These are phyloP conservation scores for Brassica hybrid DNA, from an alignment of 441 rosid genomes.

Conservation along the genomic window DNA sequence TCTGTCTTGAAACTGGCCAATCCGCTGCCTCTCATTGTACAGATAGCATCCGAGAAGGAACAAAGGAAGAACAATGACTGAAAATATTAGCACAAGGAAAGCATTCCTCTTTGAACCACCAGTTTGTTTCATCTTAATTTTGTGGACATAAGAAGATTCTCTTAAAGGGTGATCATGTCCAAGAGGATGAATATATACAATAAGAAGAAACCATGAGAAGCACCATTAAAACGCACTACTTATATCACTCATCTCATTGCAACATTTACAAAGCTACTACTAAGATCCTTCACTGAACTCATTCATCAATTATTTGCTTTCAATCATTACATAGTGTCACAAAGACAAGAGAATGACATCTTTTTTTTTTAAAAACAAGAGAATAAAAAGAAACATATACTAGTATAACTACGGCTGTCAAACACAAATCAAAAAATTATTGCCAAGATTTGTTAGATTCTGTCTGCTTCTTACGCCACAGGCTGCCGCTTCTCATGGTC, in stretches of 20 bases:
- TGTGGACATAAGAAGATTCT: background rate
- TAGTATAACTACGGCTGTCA: constrained; percentile 33
- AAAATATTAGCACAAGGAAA: background rate
- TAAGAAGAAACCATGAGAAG: background rate
- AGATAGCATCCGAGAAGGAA: background rate
- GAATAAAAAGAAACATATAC: constrained; percentile 18
- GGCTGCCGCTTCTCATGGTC: constrained; percentile 78
- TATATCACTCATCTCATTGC: background rate
- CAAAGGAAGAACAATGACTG: background rate
- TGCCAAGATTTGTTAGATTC: constrained; percentile 33
- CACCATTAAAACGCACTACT: background rate
- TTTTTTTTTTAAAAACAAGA: background rate
- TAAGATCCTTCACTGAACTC: constrained; percentile 20
- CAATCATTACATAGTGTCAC: constrained; percentile 39
- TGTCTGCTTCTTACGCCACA: constrained; percentile 50
- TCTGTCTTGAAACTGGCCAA: background rate
- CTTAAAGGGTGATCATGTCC: background rate
- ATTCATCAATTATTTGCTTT: constrained; percentile 38
- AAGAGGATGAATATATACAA: too few relatives aligned
- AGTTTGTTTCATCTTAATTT: background rate
- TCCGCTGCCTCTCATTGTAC: background rate
- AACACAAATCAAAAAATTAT: constrained; percentile 41
- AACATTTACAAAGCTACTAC: background rate
- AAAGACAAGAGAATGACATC: constrained; percentile 43
- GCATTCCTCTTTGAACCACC: background rate